Conservation (phyloP, 345 rosid species). For the Raphanus raphanistrum region DNA sequence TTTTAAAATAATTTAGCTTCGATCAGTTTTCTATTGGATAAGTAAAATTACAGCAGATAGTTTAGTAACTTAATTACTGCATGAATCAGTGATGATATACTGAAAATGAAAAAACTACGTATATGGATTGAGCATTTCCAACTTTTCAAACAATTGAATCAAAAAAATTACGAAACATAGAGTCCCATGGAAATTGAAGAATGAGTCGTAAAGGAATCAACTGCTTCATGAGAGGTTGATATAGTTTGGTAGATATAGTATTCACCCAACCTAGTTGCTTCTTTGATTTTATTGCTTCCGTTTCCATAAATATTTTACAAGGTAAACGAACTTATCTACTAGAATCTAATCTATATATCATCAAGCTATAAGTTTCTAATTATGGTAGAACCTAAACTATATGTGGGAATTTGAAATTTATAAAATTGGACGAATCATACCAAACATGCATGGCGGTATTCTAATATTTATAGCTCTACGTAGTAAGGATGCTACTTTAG, state of each 20-base stretch:
- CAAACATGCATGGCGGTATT: neutral
- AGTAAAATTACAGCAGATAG: neutral
- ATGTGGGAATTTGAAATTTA: neutral
- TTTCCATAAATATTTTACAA: neutral
- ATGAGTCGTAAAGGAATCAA: slow-evolving; percentile 18
- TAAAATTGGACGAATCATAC: slow-evolving; percentile 13
- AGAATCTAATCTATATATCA: neutral
- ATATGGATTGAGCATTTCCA: slow-evolving; percentile 8
- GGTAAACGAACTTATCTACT: neutral
- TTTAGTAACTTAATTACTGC: neutral
- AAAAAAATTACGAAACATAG: slow-evolving; percentile 2
- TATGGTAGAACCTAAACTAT: slow-evolving; percentile 5
- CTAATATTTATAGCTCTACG: neutral
- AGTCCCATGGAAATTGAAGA: neutral
- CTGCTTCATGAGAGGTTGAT: slow-evolving; percentile 17
- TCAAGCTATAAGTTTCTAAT: neutral
- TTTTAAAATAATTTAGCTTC: neutral
- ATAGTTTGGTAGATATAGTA: slow-evolving; percentile 3
- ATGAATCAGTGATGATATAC: neutral
- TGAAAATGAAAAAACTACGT: neutral
- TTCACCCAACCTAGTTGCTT: slow-evolving; percentile 7
- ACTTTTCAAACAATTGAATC: neutral
- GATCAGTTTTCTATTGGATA: neutral
- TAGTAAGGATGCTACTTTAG: neutral
- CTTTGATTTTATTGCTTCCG: neutral